Conservation (phyloP, 2,329 filamentous ascomycete genomes). For the Whalleya microplaca region DNA sequence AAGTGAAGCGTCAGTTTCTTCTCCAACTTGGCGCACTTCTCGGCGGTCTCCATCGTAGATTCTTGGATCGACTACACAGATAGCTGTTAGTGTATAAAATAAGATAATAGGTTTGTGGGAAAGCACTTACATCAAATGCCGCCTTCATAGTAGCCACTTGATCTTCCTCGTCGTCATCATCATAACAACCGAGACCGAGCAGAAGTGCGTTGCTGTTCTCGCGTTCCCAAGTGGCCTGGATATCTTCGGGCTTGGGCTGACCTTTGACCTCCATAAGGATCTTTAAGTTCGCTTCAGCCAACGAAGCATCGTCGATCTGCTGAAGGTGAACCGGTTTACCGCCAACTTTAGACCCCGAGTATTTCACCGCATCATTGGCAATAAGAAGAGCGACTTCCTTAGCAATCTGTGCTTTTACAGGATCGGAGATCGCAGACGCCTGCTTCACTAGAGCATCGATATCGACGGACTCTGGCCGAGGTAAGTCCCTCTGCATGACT, state of each 20-base stretch:
- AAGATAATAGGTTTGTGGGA: not conserved
- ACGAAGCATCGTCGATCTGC: slow-evolving; percentile 68
- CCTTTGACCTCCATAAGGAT: slow-evolving; percentile 71
- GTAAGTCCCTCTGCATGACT: slow-evolving; percentile 84
- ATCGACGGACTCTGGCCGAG: slow-evolving; percentile 76
- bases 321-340: slow-evolving; percentile 64
- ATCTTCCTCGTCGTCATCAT: slow-evolving; percentile 74
- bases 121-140: slow-evolving; percentile 70
- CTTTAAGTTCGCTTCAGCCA: slow-evolving; percentile 76
- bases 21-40: slow-evolving; percentile 84
- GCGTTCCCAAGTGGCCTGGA: slow-evolving; percentile 58
- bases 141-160: slow-evolving; percentile 64
- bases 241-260: slow-evolving; percentile 51
- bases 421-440: slow-evolving; percentile 63
- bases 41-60: slow-evolving; percentile 72
- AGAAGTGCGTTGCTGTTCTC: slow-evolving; percentile 62
- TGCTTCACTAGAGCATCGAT: slow-evolving; percentile 67
- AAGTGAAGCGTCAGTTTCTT: slow-evolving; percentile 89
- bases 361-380: slow-evolving; percentile 78
- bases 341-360: slow-evolving; percentile 68
- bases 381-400: slow-evolving; percentile 79
- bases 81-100: slow-evolving; percentile 13
- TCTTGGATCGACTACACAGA: slow-evolving; percentile 67
- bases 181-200: slow-evolving; percentile 80
- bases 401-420: slow-evolving; percentile 71